Base-by-base conservation (phyloP, 805 yeast genomes). In the Metschnikowia shivogae region DNA sequence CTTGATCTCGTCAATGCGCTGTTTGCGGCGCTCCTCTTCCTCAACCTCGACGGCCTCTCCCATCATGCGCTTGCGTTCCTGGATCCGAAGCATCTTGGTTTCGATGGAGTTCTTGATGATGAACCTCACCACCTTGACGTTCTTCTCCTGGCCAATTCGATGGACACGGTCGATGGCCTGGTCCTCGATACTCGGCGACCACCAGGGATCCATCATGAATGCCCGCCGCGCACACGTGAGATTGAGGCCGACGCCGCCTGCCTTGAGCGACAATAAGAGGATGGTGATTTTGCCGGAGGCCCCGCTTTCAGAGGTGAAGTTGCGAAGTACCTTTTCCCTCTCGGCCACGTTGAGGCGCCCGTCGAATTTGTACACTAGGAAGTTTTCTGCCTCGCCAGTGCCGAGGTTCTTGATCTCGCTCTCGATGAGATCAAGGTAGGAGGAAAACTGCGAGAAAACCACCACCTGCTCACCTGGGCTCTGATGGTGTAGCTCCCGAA, bases 131-230 rank as follows among this genome's bases (percentile, higher is more conserved):
- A 90, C 89, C 49, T 77, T 79, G 11, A 92, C 97, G 34, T 74
- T 74, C 22, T 73, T 77, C 9, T 69, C 68, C 60, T 90, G 98
- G 0, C 98, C 97, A 59, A 92, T 86, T 54, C 98, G 76, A 59
- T 90, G 97, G 13, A 92, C 77, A 56, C 98, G 64, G 64, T 89
- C 96, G 48, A 89, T 86, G 0, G 96, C 96, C 62, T 89, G 97
- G 41, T 86, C 88, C 57, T 89, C 96, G 43, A 84, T 80, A 39
- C 95, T 87, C 37, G 88, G 95, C 27, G 93, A 86, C 97, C 97
- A 90, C 93, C 96, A 90, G 0, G 97, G 97, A 58, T 90, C 97
- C 88, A 92, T 84, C 78, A 90, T 74, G 55, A 82, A 89, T 2
- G 95, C 97, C 30, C 78, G 74, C 0, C 87, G 84, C 0, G 97